Evolutionary conservation across 768 basidiomycete genomes (phyloP).

Genomic region (Lactifluus subvellereus): DNA sequence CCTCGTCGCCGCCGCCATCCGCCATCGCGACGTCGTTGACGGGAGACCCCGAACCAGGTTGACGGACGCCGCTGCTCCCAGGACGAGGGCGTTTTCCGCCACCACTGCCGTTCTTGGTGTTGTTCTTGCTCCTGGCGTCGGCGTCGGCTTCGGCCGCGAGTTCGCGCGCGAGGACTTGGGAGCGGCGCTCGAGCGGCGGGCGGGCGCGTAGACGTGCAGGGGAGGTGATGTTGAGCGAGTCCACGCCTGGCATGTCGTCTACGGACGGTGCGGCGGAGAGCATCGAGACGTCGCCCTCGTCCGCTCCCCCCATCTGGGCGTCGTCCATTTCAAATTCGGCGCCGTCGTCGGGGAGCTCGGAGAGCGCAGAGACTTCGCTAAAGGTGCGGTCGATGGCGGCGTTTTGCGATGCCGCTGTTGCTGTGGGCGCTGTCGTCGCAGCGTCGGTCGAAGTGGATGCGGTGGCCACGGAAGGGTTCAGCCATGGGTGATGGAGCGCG

Average conservation of each 20-base stretch:
- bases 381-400: background rate
- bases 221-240: constrained; percentile 5
- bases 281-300: constrained; percentile 17
- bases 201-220: background rate
- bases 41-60: background rate
- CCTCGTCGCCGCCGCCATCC: constrained; percentile 1
- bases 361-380: constrained; percentile 15
- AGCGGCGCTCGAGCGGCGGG: constrained; percentile 20
- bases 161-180: constrained; percentile 21
- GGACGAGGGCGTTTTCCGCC: constrained; percentile 1
- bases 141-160: constrained; percentile 2
- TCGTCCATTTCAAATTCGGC: background rate
- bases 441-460: background rate
- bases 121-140: background rate
- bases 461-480: constrained; percentile 30
- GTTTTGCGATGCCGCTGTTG: background rate
- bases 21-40: constrained; percentile 10
- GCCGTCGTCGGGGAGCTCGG: background rate
- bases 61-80: background rate
- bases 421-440: background rate
- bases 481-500: constrained; percentile 76
- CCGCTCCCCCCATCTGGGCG: background rate
- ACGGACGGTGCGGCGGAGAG: constrained; percentile 15
- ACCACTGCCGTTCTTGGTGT: background rate
- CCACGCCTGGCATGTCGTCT: constrained; percentile 10